phyloP scores from a whole-genome alignment of 2,329 filamentous ascomycete genomes.

The Trichoderma koningii region DNA sequence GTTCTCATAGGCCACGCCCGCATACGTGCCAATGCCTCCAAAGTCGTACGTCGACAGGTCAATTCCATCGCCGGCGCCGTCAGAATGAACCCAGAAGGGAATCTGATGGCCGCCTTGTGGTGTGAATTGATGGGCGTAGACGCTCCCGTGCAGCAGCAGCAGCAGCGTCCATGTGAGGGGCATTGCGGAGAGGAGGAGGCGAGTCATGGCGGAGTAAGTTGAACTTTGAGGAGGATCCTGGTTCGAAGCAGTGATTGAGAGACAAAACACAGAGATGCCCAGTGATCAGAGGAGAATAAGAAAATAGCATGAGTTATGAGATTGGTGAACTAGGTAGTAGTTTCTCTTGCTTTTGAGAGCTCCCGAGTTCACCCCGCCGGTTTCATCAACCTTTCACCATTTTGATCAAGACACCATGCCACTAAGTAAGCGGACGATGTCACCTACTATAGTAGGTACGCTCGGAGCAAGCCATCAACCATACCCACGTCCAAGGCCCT shows the following conservation, averaged over 20 bases:
- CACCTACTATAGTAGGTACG: too few relatives aligned
- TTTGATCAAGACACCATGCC: too few relatives aligned
- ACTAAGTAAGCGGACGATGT: too few relatives aligned
- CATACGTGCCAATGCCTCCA: slow-evolving; percentile 33
- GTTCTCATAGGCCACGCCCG: slow-evolving; percentile 33
- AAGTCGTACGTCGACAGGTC: slow-evolving; percentile 29
- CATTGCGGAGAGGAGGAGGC: not conserved
- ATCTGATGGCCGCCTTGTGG: slow-evolving; percentile 24
- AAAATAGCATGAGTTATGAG: too few relatives aligned
- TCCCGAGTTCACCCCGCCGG: too few relatives aligned
- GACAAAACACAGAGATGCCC: not conserved
- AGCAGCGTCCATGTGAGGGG: not conserved
- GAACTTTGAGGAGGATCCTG: not conserved
- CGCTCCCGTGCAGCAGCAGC: not conserved
- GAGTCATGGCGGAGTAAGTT: slow-evolving; percentile 1
- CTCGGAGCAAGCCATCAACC: too few relatives aligned
- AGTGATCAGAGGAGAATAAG: not conserved
- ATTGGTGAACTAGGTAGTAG: too few relatives aligned
- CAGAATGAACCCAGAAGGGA: slow-evolving; percentile 29
- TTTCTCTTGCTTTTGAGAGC: too few relatives aligned
- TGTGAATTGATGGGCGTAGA: slow-evolving; percentile 12
- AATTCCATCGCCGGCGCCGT: slow-evolving; percentile 26
- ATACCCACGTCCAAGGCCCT: too few relatives aligned
- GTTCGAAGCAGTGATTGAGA: not conserved
- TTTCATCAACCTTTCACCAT: too few relatives aligned